phyloP scores from a whole-genome alignment of 1,284 basidiomycete species.

The Ustilago curta region DNA sequence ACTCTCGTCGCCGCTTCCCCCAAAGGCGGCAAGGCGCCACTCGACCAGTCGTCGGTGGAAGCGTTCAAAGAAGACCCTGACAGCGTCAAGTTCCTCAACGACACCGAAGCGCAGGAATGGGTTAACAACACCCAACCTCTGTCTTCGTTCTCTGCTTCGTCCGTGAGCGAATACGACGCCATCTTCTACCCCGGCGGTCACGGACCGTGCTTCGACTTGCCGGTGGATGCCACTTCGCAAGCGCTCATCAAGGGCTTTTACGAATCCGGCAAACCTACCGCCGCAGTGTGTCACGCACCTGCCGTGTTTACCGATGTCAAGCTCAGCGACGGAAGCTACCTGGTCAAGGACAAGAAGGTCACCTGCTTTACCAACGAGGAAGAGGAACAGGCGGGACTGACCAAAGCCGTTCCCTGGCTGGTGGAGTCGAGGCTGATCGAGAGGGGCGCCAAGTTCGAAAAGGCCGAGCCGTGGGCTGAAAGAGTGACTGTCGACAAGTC shows the following conservation, averaged over 20 bases:
- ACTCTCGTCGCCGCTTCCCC: constrained; percentile 80
- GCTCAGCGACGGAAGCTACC: constrained; percentile 54
- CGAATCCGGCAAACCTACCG: constrained; percentile 54
- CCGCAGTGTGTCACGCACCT: constrained; percentile 62
- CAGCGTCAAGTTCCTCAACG: constrained; percentile 76
- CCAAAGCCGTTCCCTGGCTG: constrained; percentile 76
- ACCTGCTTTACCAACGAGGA: constrained; percentile 81
- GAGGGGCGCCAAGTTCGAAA: constrained; percentile 77
- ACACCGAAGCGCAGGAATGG: constrained; percentile 74
- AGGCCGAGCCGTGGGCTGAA: constrained; percentile 73
- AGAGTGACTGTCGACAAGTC: constrained; percentile 71
- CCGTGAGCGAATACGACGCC: constrained; percentile 74
- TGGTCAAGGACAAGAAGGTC: constrained; percentile 74
- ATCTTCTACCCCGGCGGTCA: constrained; percentile 82
- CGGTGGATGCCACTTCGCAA: constrained; percentile 50
- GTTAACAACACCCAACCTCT: constrained; percentile 76
- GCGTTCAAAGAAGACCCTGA: constrained; percentile 75
- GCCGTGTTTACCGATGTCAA: constrained; percentile 61
- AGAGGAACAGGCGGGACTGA: constrained; percentile 73
- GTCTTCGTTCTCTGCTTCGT: constrained; percentile 74
- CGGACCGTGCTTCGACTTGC: constrained; percentile 63
- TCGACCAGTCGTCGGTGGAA: constrained; percentile 76
- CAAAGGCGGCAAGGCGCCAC: constrained; percentile 78
- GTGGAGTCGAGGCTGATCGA: constrained; percentile 76
- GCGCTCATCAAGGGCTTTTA: constrained; percentile 56